Base-by-base conservation (phyloP, 108 stramenopile genomes). In the Licmophora abbreviata region DNA sequence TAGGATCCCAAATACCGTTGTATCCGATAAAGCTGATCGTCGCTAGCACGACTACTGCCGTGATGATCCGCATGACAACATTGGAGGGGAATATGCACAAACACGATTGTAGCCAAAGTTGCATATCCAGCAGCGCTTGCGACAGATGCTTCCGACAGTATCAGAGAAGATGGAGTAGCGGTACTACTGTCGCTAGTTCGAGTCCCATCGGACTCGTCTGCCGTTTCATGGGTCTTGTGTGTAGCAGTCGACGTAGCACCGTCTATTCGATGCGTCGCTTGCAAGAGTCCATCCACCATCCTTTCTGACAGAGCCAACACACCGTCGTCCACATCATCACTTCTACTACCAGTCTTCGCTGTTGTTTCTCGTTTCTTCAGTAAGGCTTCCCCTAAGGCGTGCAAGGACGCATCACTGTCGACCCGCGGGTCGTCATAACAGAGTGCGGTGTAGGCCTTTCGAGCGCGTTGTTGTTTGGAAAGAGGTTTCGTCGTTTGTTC, bases 51-150 rank as follows among this genome's bases (percentile, higher is more conserved):
- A 21, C 21, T 46, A n/a, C 18, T 14, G n/a, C n/a, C n/a, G n/a
- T n/a, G n/a, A n/a, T n/a, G n/a, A n/a, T n/a, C n/a, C 22, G 48
- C 26, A 31, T 61, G 37, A 50, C 62, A 72, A 21, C 63, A 61
- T 47, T 65, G 21, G 17, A 66, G 34, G 1, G 71, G 71, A 27
- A 72, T 37, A 22, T 65, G 41, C 12, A 61, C 24, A 17, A 61
- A 29, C 3, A 48, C 50, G 30, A 29, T 18, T 36, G 57, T 57
- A 4, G 71, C 71, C 34, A 72, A 29, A 26, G 45, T 61, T 29
- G 71, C 54, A 50, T 50, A 50, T n/a, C 48, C 48, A 15, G 15
- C 48, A 50, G 48, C 48, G 3, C 31, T 50, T 29, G 48, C 48
- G n/a, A n/a, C n/a, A 5, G 38, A 40, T 3, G 18, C 5, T 40